Evolutionary conservation across 2,329 filamentous ascomycete species (phyloP).

Genomic region (Aureobasidium sp.): DNA sequence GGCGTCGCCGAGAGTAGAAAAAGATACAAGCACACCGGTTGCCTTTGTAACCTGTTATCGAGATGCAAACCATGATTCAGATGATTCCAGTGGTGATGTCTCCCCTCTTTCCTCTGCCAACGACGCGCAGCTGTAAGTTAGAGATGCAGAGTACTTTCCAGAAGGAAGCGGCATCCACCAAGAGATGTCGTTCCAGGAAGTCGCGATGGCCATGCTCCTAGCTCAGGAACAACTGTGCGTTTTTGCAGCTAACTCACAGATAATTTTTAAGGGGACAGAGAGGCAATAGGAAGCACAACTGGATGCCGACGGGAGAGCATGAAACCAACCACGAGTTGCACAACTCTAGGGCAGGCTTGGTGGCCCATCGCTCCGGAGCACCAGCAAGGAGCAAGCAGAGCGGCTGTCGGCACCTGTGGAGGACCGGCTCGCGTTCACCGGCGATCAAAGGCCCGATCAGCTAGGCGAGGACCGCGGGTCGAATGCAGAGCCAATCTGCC

Average conservation of each 20-base stretch:
- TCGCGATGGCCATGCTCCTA: too few relatives aligned
- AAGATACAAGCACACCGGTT: background rate
- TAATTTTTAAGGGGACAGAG: too few relatives aligned
- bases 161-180: too few relatives aligned
- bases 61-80: background rate
- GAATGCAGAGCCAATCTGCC: background rate
- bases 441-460: slow-evolving; percentile 1
- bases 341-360: background rate
- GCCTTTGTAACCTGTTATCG: background rate
- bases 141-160: too few relatives aligned
- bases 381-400: background rate
- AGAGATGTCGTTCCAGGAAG: too few relatives aligned
- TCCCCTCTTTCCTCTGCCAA: too few relatives aligned
- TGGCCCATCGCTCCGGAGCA: background rate
- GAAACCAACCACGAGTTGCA: background rate
- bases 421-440: background rate
- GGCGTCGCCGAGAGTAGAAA: background rate
- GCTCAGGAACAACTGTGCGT: too few relatives aligned
- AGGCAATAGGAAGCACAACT: background rate
- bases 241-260: too few relatives aligned
- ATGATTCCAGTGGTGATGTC: too few relatives aligned
- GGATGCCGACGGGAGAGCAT: background rate
- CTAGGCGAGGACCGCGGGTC: slow-evolving; percentile 2
- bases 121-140: too few relatives aligned
- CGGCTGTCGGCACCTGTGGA: background rate